These are phyloP conservation scores for Saccharum hybrid DNA, from an alignment of 202 grass and related monocot species.

Conservation along the genomic window DNA sequence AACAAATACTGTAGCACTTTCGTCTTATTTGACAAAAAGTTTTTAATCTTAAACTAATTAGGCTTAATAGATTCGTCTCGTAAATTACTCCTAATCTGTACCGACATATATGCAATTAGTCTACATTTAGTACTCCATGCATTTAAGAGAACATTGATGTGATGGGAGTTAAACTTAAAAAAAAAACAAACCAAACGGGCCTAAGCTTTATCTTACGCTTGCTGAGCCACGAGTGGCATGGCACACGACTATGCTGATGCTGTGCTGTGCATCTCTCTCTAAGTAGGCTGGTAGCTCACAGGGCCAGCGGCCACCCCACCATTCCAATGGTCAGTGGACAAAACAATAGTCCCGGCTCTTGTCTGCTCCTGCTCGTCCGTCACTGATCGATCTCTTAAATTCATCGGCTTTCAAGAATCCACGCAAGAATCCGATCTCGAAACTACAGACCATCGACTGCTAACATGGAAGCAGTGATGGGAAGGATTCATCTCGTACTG, in stretches of 20 bases:
- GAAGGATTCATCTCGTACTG: not conserved
- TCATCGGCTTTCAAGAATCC: not conserved
- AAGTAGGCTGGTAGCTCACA: not conserved
- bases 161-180: too few relatives aligned
- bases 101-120: too few relatives aligned
- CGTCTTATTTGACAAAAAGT: too few relatives aligned
- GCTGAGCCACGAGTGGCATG: not conserved
- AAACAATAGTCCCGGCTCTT: slow-evolving; percentile 39
- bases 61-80: too few relatives aligned
- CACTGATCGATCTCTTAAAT: slow-evolving; percentile 1
- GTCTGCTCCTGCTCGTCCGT: slow-evolving; percentile 37
- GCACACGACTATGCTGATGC: not conserved
- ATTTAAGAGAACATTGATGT: too few relatives aligned
- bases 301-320: not conserved
- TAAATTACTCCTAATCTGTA: too few relatives aligned
- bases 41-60: too few relatives aligned
- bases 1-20: too few relatives aligned
- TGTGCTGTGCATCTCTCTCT: not conserved
- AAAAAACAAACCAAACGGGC: too few relatives aligned
- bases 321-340: not conserved
- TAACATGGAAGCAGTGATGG: slow-evolving; percentile 11
- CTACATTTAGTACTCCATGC: too few relatives aligned
- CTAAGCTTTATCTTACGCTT: too few relatives aligned
- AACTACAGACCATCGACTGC: not conserved
- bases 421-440: not conserved